Evolutionary conservation across 768 basidiomycete genomes (phyloP).

Genomic region (Lentinula guzmanii): DNA sequence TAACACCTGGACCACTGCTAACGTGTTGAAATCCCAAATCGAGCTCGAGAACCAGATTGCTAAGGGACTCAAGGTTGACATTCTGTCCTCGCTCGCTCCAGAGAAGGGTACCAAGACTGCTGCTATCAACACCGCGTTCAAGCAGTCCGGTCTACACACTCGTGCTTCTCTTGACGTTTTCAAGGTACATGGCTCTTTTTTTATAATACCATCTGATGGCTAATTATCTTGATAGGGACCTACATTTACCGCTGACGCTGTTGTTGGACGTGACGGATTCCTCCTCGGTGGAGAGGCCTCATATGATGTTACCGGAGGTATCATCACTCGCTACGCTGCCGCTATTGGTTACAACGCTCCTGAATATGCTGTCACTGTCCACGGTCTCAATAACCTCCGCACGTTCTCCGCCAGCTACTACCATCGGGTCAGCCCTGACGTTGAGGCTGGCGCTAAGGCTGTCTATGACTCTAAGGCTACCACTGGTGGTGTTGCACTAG

Average conservation of each 20-base stretch:
- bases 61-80: conserved; percentile 94
- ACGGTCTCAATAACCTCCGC: conserved; percentile 91
- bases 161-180: conserved; percentile 88
- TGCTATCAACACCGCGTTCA: conserved; percentile 80
- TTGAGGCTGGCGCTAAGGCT: conserved; percentile 95
- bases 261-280: conserved; percentile 95
- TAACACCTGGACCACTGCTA: conserved; percentile 92
- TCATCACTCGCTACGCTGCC: conserved; percentile 85
- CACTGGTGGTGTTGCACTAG: conserved; percentile 79
- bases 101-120: conserved; percentile 86
- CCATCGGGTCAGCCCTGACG: conserved; percentile 88
- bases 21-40: conserved; percentile 84
- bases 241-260: conserved; percentile 94
- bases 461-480: conserved; percentile 93
- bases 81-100: conserved; percentile 76
- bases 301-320: conserved; percentile 94
- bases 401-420: conserved; percentile 96
- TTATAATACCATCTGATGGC: not conserved
- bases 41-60: conserved; percentile 98
- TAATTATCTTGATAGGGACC: conserved; percentile 60
- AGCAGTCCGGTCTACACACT: conserved; percentile 93
- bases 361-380: conserved; percentile 90
- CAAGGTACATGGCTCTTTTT: conserved; percentile 54
- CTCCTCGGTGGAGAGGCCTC: conserved; percentile 93
- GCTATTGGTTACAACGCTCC: conserved; percentile 95